phyloP scores from a whole-genome alignment of 1,139 yeast genomes.

The Petasospora fabianii region DNA sequence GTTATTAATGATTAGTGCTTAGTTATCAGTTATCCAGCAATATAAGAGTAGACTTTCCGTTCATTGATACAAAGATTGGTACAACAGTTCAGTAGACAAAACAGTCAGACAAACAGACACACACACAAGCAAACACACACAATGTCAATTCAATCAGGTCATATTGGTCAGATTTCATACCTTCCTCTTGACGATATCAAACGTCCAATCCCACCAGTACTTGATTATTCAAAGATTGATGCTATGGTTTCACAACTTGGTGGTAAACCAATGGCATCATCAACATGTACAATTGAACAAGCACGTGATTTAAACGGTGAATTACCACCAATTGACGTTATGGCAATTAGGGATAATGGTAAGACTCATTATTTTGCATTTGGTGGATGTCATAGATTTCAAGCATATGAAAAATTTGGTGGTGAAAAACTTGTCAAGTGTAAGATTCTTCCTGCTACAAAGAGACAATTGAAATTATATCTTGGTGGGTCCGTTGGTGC shows the following conservation, averaged over 20 bases:
- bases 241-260: constrained; percentile 74
- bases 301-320: constrained; percentile 47
- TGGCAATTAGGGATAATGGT: constrained; percentile 61
- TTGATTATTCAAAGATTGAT: constrained; percentile 66
- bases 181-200: constrained; percentile 64
- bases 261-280: constrained; percentile 60
- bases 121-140: too few relatives aligned
- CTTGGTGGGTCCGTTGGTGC: constrained; percentile 63
- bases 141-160: constrained; percentile 46
- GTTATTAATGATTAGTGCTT: too few relatives aligned
- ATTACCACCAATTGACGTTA: constrained; percentile 73
- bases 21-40: too few relatives aligned
- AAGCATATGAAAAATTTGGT: constrained; percentile 59
- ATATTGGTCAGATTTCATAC: constrained; percentile 43
- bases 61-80: too few relatives aligned
- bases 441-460: constrained; percentile 64
- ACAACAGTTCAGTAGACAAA: too few relatives aligned
- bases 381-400: constrained; percentile 83
- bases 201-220: constrained; percentile 81
- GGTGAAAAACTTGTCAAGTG: constrained; percentile 54
- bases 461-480: constrained; percentile 55
- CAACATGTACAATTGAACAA: constrained; percentile 53
- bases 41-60: too few relatives aligned
- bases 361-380: constrained; percentile 68
- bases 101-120: too few relatives aligned